phyloP scores from a whole-genome alignment of 2,329 filamentous ascomycete genomes.

The Talaromyces amestolkiae region DNA sequence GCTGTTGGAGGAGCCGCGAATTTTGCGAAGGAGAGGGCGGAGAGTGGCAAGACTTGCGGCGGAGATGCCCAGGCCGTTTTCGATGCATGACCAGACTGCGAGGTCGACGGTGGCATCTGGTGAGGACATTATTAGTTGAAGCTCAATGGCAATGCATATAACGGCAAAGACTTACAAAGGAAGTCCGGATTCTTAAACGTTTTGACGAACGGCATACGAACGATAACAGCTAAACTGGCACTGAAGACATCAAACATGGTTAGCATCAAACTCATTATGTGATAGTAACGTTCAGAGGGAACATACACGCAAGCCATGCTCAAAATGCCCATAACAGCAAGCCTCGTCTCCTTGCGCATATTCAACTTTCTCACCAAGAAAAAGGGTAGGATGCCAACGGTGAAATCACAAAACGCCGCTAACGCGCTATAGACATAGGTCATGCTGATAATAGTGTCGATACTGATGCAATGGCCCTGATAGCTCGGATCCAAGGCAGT shows the following conservation, averaged over 20 bases:
- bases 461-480: constrained; percentile 41
- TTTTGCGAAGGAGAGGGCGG: constrained; percentile 39
- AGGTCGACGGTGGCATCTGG: constrained; percentile 31
- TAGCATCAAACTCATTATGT: constrained; percentile 6
- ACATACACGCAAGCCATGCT: constrained; percentile 54
- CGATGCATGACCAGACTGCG: constrained; percentile 44
- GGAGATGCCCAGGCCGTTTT: constrained; percentile 42
- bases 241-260: constrained; percentile 24
- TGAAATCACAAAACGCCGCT: constrained; percentile 51
- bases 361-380: constrained; percentile 56
- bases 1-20: constrained; percentile 39
- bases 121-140: constrained; percentile 2
- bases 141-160: not conserved
- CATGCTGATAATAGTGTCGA: constrained; percentile 51
- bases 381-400: constrained; percentile 53
- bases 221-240: constrained; percentile 37
- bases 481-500: constrained; percentile 23
- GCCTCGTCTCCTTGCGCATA: constrained; percentile 54
- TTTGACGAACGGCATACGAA: constrained; percentile 38
- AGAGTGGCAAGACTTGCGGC: constrained; percentile 51
- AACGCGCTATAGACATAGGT: constrained; percentile 45
- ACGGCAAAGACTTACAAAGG: constrained; percentile 30
- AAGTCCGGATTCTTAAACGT: constrained; percentile 34
- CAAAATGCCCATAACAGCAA: constrained; percentile 53
- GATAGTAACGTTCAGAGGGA: constrained; percentile 17